A percentile compares a stretch with the other conserved stretches of the same genome.
Evolutionary conservation across 2,329 filamentous ascomycete species (phyloP).

Genomic region (Onygenales sp.): DNA sequence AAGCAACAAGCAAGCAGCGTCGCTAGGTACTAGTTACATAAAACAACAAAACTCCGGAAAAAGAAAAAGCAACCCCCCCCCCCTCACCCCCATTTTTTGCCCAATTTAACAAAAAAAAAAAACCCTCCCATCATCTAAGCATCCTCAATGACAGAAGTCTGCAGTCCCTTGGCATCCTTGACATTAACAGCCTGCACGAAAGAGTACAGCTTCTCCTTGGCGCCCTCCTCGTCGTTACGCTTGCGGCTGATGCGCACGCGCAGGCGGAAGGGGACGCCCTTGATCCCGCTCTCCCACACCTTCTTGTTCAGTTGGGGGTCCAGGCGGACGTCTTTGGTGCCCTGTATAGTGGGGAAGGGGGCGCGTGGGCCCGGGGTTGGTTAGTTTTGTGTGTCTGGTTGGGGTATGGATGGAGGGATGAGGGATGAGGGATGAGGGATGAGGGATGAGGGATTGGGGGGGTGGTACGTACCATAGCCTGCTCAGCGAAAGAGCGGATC

Average conservation of each 20-base stretch:
- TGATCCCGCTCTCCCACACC: conserved; percentile 98
- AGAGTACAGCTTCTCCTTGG: conserved; percentile 99
- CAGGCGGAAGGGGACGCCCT: conserved; percentile 95
- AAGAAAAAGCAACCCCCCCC: background rate
- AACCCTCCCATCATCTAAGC: conserved; percentile 33
- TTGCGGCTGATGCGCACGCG: conserved; percentile 98
- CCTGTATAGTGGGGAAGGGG: conserved; percentile 43
- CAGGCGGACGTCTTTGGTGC: conserved; percentile 91
- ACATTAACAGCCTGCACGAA: conserved; percentile 99
- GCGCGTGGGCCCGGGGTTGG: background rate
- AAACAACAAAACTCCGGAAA: background rate
- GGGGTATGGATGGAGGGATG: background rate
- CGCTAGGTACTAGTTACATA: background rate
- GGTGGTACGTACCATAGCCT: conserved; percentile 78
- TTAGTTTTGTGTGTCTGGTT: conserved; percentile 1
- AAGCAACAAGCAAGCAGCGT: too few relatives aligned
- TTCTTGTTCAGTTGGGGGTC: conserved; percentile 99
- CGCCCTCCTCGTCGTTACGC: conserved; percentile 99
- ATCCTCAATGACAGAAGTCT: conserved; percentile 76
- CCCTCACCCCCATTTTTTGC: too few relatives aligned
- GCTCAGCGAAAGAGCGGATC: conserved; percentile 87
- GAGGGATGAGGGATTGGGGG: conserved; percentile 2
- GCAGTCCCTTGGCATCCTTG: conserved; percentile 97
- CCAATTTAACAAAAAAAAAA: background rate
- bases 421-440: background rate